These are phyloP conservation scores for Acacia confusa DNA, from an alignment of 306 rosid genomes.

Conservation along the genomic window DNA sequence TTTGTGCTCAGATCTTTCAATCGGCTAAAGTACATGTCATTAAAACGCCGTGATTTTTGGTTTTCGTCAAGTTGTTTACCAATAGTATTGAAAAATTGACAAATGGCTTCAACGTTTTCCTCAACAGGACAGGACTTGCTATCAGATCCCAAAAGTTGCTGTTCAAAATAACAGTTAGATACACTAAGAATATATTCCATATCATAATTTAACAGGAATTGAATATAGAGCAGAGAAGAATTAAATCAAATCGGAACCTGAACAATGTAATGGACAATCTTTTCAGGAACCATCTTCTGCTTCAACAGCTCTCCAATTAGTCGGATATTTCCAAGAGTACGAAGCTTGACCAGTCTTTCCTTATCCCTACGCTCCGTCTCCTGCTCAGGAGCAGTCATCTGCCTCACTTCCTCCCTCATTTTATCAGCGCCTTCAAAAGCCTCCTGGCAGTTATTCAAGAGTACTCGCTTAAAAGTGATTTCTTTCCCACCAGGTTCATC, in stretches of 20 bases:
- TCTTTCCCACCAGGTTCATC: conserved; percentile 89
- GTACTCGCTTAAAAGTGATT: conserved; percentile 83
- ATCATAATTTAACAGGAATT: conserved; percentile 21
- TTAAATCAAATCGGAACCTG: conserved; percentile 51
- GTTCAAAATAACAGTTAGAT: conserved; percentile 36
- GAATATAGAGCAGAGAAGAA: conserved; percentile 5
- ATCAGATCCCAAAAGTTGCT: conserved; percentile 91
- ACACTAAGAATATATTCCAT: conserved; percentile 10
- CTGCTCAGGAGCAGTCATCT: conserved; percentile 90
- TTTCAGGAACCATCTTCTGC: conserved; percentile 98
- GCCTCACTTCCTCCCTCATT: conserved; percentile 74
- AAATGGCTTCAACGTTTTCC: conserved; percentile 97
- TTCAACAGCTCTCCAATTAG: conserved; percentile 97
- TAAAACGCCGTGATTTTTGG: conserved; percentile 74
- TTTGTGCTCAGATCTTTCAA: conserved; percentile 73
- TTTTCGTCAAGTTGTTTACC: conserved; percentile 96
- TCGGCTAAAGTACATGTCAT: conserved; percentile 69
- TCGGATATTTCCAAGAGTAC: conserved; percentile 94
- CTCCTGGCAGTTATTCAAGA: conserved; percentile 91
- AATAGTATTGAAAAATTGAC: conserved; percentile 91
- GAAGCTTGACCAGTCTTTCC: conserved; percentile 78
- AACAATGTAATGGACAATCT: conserved; percentile 96
- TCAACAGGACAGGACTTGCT: conserved; percentile 83
- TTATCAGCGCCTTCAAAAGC: conserved; percentile 94
- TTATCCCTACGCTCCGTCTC: conserved; percentile 83